Evolutionary conservation across 73 alveolate genomes (phyloP).

Genomic region (Uronychia binucleata): DNA sequence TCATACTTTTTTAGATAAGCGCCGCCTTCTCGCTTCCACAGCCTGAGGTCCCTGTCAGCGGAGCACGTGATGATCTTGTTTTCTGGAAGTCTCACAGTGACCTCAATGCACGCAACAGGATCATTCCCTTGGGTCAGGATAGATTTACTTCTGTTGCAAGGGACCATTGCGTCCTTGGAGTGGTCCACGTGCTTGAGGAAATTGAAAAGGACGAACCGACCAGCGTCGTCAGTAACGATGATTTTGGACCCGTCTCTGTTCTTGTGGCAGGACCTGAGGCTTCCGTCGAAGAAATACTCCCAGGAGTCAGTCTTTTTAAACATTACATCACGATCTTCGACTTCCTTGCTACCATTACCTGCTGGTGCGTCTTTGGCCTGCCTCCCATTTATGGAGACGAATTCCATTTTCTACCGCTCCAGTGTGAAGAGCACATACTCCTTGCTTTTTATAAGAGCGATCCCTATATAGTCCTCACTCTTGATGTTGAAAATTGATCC

Average conservation of each 20-base stretch:
- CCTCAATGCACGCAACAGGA: slow-evolving; percentile 57
- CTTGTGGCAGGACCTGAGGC: slow-evolving; percentile 47
- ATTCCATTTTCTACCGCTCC: slow-evolving; percentile 42
- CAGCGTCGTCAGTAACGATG: slow-evolving; percentile 39
- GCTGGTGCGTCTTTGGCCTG: background rate
- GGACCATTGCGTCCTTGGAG: slow-evolving; percentile 43
- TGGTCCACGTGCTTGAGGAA: slow-evolving; percentile 57
- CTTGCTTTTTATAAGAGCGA: slow-evolving; percentile 18
- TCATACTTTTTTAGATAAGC: slow-evolving; percentile 57
- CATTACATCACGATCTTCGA: background rate
- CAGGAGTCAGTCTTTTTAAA: slow-evolving; percentile 21
- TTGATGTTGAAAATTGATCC: slow-evolving; percentile 55
- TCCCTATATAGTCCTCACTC: slow-evolving; percentile 59
- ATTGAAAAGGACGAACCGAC: slow-evolving; percentile 41
- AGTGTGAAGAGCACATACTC: slow-evolving; percentile 38
- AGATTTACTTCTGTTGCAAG: slow-evolving; percentile 47
- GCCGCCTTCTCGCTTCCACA: slow-evolving; percentile 52
- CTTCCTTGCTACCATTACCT: background rate
- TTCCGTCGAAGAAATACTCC: slow-evolving; percentile 65
- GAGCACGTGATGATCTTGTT: slow-evolving; percentile 56
- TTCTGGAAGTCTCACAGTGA: slow-evolving; percentile 29
- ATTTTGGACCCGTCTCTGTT: slow-evolving; percentile 62
- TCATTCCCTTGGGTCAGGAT: slow-evolving; percentile 35
- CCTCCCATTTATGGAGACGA: background rate
- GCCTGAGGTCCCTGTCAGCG: slow-evolving; percentile 54